Conservation (phyloP, 371 early-diverging fungal species). For the Amoeboaphelidium protococcarum region DNA sequence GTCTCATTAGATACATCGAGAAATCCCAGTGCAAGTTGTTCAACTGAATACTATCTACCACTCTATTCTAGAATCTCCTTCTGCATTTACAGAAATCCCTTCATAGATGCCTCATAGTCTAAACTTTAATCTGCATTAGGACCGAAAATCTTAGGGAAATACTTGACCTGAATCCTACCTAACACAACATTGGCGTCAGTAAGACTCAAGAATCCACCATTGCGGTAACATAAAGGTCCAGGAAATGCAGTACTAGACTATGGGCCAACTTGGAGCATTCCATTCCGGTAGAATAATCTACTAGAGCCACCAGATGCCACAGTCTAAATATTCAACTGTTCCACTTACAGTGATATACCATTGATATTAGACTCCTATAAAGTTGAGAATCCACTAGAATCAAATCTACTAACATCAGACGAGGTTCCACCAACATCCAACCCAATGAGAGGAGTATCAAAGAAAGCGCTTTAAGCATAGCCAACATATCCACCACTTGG, state of each 20-base stretch:
- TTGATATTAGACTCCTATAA: constrained; percentile 74
- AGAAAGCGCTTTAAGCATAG: constrained; percentile 4
- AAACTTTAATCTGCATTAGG: constrained; percentile 52
- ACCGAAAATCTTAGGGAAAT: constrained; percentile 87
- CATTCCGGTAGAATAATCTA: constrained; percentile 67
- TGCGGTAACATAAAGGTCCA: constrained; percentile 82
- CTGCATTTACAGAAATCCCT: constrained; percentile 32
- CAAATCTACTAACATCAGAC: constrained; percentile 82
- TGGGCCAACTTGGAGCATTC: constrained; percentile 69
- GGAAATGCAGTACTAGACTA: constrained; percentile 81
- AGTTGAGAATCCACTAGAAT: constrained; percentile 66
- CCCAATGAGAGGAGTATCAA: constrained; percentile 48
- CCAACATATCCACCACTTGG: constrained; percentile 79
- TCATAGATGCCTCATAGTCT: constrained; percentile 30
- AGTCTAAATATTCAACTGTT: constrained; percentile 83
- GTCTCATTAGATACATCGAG: constrained; percentile 79
- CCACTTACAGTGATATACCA: constrained; percentile 78
- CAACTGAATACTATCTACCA: not conserved
- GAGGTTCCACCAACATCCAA: constrained; percentile 74
- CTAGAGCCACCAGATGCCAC: constrained; percentile 90
- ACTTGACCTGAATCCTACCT: constrained; percentile 56
- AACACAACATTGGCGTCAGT: constrained; percentile 63
- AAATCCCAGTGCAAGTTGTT: constrained; percentile 66
- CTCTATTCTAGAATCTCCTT: constrained; percentile 15
- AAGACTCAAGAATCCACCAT: constrained; percentile 69